These are phyloP conservation scores for Phlebiopsis flavidoalba DNA, from an alignment of 768 basidiomycete genomes.

Conservation along the genomic window DNA sequence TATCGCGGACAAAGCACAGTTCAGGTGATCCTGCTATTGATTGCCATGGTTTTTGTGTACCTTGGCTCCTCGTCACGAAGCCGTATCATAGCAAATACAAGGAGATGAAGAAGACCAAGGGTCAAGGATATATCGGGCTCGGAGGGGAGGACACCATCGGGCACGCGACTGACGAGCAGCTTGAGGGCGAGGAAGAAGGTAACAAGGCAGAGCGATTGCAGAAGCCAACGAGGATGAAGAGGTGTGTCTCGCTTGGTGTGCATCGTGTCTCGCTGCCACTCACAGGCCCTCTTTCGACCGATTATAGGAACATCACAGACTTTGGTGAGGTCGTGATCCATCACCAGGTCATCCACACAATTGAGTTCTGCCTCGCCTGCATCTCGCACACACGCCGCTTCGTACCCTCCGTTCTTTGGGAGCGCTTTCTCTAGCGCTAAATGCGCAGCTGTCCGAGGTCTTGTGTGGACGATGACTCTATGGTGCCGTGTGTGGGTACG, in stretches of 20 bases:
- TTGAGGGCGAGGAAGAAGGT: conserved; percentile 80
- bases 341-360: conserved; percentile 97
- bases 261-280: neutral
- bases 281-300: conserved; percentile 5
- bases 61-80: conserved; percentile 90
- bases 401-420: conserved; percentile 92
- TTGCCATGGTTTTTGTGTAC: conserved; percentile 87
- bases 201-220: conserved; percentile 66
- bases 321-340: conserved; percentile 86
- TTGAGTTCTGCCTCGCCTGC: conserved; percentile 98
- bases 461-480: conserved; percentile 90
- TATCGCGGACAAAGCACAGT: conserved; percentile 86
- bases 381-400: conserved; percentile 98
- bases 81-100: conserved; percentile 85
- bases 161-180: conserved; percentile 51
- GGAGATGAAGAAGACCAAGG: conserved; percentile 80
- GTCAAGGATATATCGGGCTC: conserved; percentile 78
- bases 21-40: conserved; percentile 70
- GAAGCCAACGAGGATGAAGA: conserved; percentile 72
- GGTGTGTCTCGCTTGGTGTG: conserved; percentile 41
- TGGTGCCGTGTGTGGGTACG: conserved; percentile 52
- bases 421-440: conserved; percentile 96
- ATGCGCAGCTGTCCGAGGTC: conserved; percentile 95
- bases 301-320: conserved; percentile 78
- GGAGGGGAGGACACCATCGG: conserved; percentile 50